Evolutionary conservation across 495 filamentous ascomycete species (phyloP), one percentile per base, ranked within the genome.

Genomic region (Jackrogersella multiformis): DNA sequence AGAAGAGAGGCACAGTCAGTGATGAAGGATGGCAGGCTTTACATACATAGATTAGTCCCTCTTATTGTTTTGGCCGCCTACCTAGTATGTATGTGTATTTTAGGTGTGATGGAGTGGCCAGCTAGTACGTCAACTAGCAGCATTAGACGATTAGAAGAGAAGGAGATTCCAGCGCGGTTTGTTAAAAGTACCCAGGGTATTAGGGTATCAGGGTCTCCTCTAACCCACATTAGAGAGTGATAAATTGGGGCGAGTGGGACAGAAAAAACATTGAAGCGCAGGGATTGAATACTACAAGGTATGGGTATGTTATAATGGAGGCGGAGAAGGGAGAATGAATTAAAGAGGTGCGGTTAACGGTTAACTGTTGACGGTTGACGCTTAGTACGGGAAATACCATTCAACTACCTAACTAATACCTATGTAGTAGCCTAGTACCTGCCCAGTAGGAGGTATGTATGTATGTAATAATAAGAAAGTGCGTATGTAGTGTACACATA

Each of bases 221-320:
- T 62, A 61, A 58, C 61, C 61, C 57, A 60, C 61, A 65, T 35
- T 41, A 54, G 52, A 66, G 24, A 56, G 32, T 56, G 67, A 70
- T 70, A 57, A 70, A 70, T 65, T 70, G 67, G 67, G 57, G 67
- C 67, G 57, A 70, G 67, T 70, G 67, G 67, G 67, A 70, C 67
- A 70, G 53, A 44, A 44, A 46, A 46, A 30, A 46, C 42, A 46
- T 46, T 46, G 57, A 60, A 59, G 51, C 57, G 62, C 67, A 70
- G 67, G 67, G 67, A 66, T 70, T 21, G 61, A 58, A 70, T 64
- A 61, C 26, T 32, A 42, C 28, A 38, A 23, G 28, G n/a, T 32
- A 53, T 36, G 32, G n/a, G n/a, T n/a, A n/a, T n/a, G n/a, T n/a
- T 49, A 24, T 53, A 61, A 60, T 56, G 67, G 67, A 70, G 57